Evolutionary conservation across 495 filamentous ascomycete species (phyloP).

Genomic region (Tricharina praecox): DNA sequence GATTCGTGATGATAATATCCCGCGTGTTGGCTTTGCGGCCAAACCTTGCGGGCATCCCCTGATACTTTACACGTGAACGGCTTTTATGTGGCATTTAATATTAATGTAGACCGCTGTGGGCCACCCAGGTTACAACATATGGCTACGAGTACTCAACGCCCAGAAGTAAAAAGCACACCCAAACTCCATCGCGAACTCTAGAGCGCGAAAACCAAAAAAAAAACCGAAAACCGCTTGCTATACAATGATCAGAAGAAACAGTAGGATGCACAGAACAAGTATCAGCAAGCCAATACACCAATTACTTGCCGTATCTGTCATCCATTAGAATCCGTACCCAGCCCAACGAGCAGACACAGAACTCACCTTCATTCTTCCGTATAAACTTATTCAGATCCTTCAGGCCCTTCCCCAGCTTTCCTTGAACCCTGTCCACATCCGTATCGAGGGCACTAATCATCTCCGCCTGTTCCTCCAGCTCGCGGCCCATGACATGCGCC

Average conservation of each 20-base stretch:
- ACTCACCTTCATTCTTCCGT: slow-evolving; percentile 75
- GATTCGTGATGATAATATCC: no score
- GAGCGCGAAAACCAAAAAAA: slow-evolving; percentile 2
- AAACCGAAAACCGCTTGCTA: slow-evolving; percentile 17
- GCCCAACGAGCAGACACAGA: neutral
- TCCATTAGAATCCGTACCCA: no score
- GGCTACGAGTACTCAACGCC: no score
- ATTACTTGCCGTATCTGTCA: slow-evolving; percentile 59
- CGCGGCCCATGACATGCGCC: slow-evolving; percentile 85
- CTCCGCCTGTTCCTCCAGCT: slow-evolving; percentile 81
- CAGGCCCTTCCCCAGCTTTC: slow-evolving; percentile 68
- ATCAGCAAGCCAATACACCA: slow-evolving; percentile 84
- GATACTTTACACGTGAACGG: no score
- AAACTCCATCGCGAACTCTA: slow-evolving; percentile 2
- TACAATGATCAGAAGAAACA: slow-evolving; percentile 49
- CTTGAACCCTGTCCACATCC: slow-evolving; percentile 70
- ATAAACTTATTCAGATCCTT: slow-evolving; percentile 71
- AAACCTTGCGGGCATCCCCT: no score
- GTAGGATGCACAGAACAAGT: slow-evolving; percentile 63
- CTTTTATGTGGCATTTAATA: no score
- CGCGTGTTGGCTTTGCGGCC: no score
- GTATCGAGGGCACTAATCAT: slow-evolving; percentile 65
- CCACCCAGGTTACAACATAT: no score
- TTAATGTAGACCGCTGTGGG: no score
- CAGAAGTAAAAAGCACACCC: neutral